Conservation (phyloP, 2,329 filamentous ascomycete genomes). For the Fusarium albosuccineum region DNA sequence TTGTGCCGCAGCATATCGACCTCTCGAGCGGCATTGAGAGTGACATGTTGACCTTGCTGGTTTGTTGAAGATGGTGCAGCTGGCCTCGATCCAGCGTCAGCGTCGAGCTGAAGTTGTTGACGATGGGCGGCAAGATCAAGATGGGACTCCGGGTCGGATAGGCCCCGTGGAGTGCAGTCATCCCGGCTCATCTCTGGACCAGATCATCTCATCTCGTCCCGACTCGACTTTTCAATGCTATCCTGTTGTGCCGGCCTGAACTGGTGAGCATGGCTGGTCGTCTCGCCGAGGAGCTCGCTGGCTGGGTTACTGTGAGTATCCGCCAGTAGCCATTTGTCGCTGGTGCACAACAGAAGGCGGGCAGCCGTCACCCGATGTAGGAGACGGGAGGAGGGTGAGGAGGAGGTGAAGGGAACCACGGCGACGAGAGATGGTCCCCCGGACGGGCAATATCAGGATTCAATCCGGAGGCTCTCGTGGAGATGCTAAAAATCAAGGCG, state of each 20-base stretch:
- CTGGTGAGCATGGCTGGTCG: slow-evolving; percentile 46
- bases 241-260: slow-evolving; percentile 41
- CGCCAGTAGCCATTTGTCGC: slow-evolving; percentile 41
- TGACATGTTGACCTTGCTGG: slow-evolving; percentile 62
- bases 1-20: slow-evolving; percentile 69
- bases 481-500: slow-evolving; percentile 45
- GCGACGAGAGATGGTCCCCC: slow-evolving; percentile 35
- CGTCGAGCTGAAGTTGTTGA: slow-evolving; percentile 63
- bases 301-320: slow-evolving; percentile 39
- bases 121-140: slow-evolving; percentile 50
- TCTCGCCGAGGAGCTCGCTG: slow-evolving; percentile 31
- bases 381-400: slow-evolving; percentile 31
- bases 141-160: slow-evolving; percentile 49
- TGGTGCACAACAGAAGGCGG: slow-evolving; percentile 43
- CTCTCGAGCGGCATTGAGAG: slow-evolving; percentile 62
- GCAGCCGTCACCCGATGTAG: slow-evolving; percentile 39
- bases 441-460: slow-evolving; percentile 42
- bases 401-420: neutral
- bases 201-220: slow-evolving; percentile 48
- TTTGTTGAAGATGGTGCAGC: slow-evolving; percentile 61
- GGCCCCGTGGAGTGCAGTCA: slow-evolving; percentile 48
- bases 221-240: slow-evolving; percentile 43
- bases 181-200: slow-evolving; percentile 48
- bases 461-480: slow-evolving; percentile 45
- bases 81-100: slow-evolving; percentile 65